Percentiles rank a stretch among this genome's conserved stretches.
These are phyloP conservation scores for Sporobolus alterniflorus DNA, from an alignment of 202 grass and related monocot species.

Conservation along the genomic window DNA sequence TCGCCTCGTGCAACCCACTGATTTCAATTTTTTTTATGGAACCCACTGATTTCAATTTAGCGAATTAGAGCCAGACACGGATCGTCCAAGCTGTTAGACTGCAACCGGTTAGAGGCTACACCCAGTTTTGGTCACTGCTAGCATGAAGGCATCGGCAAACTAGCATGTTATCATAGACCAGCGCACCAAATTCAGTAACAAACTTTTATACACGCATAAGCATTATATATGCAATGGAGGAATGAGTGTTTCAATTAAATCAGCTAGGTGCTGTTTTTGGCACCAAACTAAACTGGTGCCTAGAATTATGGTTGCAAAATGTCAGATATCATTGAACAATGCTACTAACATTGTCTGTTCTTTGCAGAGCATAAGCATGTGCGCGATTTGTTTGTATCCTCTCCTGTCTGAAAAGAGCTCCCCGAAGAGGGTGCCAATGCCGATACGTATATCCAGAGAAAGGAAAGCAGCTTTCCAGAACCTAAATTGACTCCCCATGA, in stretches of 20 bases:
- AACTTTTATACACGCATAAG: background rate
- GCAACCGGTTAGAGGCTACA: background rate
- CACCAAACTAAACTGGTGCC: constrained; percentile 28
- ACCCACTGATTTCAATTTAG: constrained; percentile 18
- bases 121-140: background rate
- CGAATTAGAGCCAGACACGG: constrained; percentile 19
- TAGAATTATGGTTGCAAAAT: background rate
- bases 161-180: background rate
- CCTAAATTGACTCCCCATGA: background rate
- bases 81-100: background rate
- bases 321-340: constrained; percentile 14
- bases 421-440: background rate
- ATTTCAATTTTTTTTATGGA: too few species aligned
- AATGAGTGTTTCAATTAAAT: background rate
- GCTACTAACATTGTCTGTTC: constrained; percentile 13
- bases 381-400: background rate
- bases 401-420: background rate
- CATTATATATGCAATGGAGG: background rate
- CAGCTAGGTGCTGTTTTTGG: constrained; percentile 9
- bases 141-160: constrained; percentile 32
- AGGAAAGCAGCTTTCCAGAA: background rate
- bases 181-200: too few species aligned
- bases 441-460: background rate
- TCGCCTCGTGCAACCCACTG: constrained; percentile 11
- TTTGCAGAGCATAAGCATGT: constrained; percentile 37